Conservation (phyloP, 352 stramenopile species). For the Phytopythium kandeliae region DNA sequence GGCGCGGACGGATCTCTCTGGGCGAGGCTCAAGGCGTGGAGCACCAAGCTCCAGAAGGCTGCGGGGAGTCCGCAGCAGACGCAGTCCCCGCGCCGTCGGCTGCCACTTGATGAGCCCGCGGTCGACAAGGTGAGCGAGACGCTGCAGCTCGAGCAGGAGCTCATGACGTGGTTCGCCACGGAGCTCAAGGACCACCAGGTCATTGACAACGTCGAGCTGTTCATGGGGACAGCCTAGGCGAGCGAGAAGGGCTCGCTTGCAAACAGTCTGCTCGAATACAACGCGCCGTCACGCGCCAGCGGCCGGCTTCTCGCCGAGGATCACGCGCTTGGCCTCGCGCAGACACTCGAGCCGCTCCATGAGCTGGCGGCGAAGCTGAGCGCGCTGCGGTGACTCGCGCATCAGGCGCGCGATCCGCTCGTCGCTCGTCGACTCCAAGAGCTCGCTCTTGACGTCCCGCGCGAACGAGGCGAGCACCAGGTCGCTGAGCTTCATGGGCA, state of each 20-base stretch:
- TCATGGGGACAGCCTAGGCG: conserved; percentile 17
- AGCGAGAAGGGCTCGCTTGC: not conserved
- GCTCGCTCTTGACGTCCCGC: conserved; percentile 20
- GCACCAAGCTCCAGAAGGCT: not conserved
- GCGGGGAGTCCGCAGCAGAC: not conserved
- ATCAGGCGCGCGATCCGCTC: conserved; percentile 27
- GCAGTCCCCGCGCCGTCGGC: not conserved
- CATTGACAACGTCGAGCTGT: conserved; percentile 29
- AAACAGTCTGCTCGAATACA: no score
- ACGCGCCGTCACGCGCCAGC: no score
- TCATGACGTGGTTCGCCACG: conserved; percentile 45
- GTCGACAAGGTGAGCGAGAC: conserved; percentile 15
- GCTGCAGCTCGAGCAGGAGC: conserved; percentile 30
- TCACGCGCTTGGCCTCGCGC: conserved; percentile 12
- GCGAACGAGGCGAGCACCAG: conserved; percentile 22
- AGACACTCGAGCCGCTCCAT: conserved; percentile 13
- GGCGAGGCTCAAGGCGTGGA: not conserved
- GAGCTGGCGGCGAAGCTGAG: conserved; percentile 13
- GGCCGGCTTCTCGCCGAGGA: conserved; percentile 11
- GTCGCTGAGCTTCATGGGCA: conserved; percentile 35
- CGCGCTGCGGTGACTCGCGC: conserved; percentile 13
- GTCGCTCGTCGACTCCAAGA: conserved; percentile 20
- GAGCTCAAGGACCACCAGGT: conserved; percentile 51
- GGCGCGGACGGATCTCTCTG: not conserved
- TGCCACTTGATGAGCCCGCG: not conserved